Evolutionary conservation across 495 filamentous ascomycete species (phyloP).

Genomic region (Lentithecium fluviatile): DNA sequence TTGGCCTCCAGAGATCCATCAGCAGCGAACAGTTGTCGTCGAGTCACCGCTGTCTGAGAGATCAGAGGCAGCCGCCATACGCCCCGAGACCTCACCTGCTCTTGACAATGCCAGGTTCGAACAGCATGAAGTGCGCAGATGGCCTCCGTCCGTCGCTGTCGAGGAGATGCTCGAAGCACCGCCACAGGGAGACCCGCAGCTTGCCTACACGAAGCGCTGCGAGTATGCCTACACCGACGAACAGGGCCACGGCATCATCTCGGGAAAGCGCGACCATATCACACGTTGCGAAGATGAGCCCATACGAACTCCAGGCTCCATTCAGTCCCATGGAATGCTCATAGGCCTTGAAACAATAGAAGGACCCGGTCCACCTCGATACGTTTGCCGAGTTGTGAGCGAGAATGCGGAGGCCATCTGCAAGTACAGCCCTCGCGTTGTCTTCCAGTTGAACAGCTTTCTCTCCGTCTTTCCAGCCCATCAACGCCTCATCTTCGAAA

Average conservation of each 20-base stretch:
- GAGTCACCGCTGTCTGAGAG: neutral
- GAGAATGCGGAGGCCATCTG: slow-evolving; percentile 22
- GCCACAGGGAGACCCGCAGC: neutral
- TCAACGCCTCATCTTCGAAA: slow-evolving; percentile 7
- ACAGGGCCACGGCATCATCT: slow-evolving; percentile 12
- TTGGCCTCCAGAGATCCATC: slow-evolving; percentile 11
- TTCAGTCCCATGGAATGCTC: slow-evolving; percentile 29
- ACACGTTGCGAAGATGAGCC: slow-evolving; percentile 26
- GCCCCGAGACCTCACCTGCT: neutral
- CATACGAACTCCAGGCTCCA: slow-evolving; percentile 17
- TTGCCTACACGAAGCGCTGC: slow-evolving; percentile 10
- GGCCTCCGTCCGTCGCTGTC: neutral
- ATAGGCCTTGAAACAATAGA: slow-evolving; percentile 10
- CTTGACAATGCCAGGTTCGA: neutral
- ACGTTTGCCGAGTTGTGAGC: slow-evolving; percentile 13
- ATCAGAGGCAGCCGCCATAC: neutral
- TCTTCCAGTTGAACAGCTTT: slow-evolving; percentile 16
- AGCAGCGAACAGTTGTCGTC: slow-evolving; percentile 3
- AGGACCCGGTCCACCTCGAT: neutral
- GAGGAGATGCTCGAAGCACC: neutral
- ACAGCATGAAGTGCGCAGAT: neutral
- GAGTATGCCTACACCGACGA: slow-evolving; percentile 20
- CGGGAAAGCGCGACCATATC: slow-evolving; percentile 2
- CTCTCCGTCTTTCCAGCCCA: slow-evolving; percentile 3
- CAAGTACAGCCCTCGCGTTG: slow-evolving; percentile 4